phyloP scores from a whole-genome alignment of 805 yeast genomes.

The Yarrowia sp. region DNA sequence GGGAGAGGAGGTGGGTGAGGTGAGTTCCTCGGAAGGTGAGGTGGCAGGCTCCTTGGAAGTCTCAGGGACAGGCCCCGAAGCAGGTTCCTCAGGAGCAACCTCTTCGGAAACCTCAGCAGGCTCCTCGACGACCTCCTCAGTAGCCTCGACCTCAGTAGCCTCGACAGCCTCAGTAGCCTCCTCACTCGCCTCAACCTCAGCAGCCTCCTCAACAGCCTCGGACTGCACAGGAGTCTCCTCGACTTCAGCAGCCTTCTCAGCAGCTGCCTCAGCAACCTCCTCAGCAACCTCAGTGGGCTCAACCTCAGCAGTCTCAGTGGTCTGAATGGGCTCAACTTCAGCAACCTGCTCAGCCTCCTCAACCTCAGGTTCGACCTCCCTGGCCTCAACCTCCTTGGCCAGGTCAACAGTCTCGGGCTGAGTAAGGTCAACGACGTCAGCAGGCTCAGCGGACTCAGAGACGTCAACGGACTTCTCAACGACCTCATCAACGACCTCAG shows the following conservation, averaged over 20 bases:
- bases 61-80: background rate
- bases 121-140: background rate
- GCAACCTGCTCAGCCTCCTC: background rate
- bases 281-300: background rate
- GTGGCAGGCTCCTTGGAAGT: background rate
- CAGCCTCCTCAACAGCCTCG: background rate
- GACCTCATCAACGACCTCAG: no score
- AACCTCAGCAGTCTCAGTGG: background rate
- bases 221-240: background rate
- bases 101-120: no score
- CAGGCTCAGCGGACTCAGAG: background rate
- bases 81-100: background rate
- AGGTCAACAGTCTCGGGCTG: no score
- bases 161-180: background rate
- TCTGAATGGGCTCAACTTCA: background rate
- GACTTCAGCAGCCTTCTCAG: no score
- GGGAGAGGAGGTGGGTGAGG: no score
- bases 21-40: no score
- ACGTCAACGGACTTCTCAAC: no score
- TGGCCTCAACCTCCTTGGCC: background rate
- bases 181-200: no score
- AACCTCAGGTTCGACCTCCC: background rate
- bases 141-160: background rate
- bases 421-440: background rate
- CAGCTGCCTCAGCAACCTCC: background rate